Evolutionary conservation across 2,329 filamentous ascomycete species (phyloP).

Genomic region (Didymellaceae sp.): DNA sequence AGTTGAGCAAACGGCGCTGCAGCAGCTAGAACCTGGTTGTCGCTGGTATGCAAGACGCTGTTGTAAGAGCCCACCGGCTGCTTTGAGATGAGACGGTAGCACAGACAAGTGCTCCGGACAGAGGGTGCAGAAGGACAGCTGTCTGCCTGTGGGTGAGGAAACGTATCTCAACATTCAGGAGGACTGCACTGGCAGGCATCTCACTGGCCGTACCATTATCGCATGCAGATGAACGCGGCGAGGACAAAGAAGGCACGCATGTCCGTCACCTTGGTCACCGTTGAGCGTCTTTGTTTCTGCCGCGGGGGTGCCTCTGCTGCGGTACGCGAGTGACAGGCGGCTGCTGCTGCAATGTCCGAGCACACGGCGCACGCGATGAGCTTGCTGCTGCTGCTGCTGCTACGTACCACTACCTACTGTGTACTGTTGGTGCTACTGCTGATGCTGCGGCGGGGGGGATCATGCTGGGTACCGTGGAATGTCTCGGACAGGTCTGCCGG

Average conservation of each 20-base stretch:
- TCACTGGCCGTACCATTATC: constrained; percentile 20
- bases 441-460: no score
- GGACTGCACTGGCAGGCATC: constrained; percentile 8
- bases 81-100: constrained; percentile 15
- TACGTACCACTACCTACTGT: no score
- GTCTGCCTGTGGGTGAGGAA: constrained; percentile 15
- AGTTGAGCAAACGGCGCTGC: constrained; percentile 41
- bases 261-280: constrained; percentile 10
- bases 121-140: constrained; percentile 28
- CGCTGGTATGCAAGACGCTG: constrained; percentile 22
- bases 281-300: constrained; percentile 24
- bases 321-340: constrained; percentile 8
- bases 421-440: no score
- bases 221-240: constrained; percentile 24
- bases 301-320: constrained; percentile 19
- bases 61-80: not conserved
- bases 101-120: constrained; percentile 21
- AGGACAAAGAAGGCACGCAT: constrained; percentile 14
- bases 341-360: not conserved
- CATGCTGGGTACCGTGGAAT: constrained; percentile 11
- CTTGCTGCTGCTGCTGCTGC: constrained; percentile 8
- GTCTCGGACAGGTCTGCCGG: constrained; percentile 7
- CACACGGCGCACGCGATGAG: constrained; percentile 20
- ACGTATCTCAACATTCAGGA: constrained; percentile 12
- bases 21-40: constrained; percentile 31